Conservation (phyloP, 139 green algal genomes). For the Tetradesmus obliquus region DNA sequence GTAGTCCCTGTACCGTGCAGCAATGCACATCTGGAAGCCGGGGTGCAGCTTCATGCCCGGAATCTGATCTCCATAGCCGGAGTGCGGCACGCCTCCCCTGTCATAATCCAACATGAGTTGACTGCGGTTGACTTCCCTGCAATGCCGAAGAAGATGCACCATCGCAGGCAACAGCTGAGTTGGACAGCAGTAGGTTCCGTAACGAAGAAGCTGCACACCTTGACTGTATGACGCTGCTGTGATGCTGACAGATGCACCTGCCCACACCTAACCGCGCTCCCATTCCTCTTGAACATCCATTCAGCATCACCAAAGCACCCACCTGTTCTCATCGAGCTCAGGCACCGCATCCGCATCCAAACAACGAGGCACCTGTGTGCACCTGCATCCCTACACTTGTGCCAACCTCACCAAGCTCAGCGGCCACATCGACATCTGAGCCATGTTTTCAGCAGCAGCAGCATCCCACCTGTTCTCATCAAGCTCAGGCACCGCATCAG, state of each 20-base stretch:
- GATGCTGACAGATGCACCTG: background rate
- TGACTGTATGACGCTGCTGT: background rate
- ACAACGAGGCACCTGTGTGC: background rate
- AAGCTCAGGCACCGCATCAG: conserved; percentile 2
- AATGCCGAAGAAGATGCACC: background rate
- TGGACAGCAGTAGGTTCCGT: too few species aligned
- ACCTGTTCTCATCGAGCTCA: background rate
- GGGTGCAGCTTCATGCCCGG: background rate
- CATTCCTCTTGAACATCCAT: too few species aligned
- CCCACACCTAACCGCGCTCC: background rate
- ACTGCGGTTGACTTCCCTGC: background rate
- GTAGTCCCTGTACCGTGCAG: background rate
- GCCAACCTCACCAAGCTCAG: background rate
- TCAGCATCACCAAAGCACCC: background rate
- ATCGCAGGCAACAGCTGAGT: too few species aligned
- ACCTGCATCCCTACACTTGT: too few species aligned
- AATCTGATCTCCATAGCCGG: background rate
- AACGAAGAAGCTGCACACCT: too few species aligned
- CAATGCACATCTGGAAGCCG: conserved; percentile 31
- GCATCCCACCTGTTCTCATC: background rate
- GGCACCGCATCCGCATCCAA: background rate
- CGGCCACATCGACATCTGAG: background rate
- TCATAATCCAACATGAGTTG: background rate
- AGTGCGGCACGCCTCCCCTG: background rate
- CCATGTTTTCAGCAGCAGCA: background rate